Conservation (phyloP, 805 yeast species). For the Brettanomyces anomalus region DNA sequence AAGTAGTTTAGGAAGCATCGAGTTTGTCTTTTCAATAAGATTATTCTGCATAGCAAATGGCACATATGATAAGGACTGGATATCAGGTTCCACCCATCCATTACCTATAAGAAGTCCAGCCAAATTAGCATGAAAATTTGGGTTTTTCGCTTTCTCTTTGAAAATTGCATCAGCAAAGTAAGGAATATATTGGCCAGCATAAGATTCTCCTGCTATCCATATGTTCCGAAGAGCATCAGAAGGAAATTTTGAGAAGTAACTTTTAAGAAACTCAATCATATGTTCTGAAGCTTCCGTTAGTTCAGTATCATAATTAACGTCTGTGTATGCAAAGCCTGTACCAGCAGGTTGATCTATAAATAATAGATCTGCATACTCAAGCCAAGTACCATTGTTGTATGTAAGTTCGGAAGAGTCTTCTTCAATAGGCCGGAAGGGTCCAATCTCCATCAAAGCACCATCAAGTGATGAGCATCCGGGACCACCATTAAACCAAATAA, state of each 20-base stretch:
- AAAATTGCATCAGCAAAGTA: slow-evolving; percentile 63
- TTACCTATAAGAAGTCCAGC: slow-evolving; percentile 76
- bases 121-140: slow-evolving; percentile 31
- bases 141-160: slow-evolving; percentile 30
- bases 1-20: slow-evolving; percentile 32
- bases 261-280: slow-evolving; percentile 54
- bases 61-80: slow-evolving; percentile 71
- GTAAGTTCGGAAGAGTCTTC: slow-evolving; percentile 28
- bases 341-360: slow-evolving; percentile 95
- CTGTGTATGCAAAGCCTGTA: slow-evolving; percentile 73
- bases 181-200: slow-evolving; percentile 96
- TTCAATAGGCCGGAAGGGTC: slow-evolving; percentile 64
- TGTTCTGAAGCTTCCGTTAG: slow-evolving; percentile 50
- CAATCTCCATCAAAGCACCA: slow-evolving; percentile 88
- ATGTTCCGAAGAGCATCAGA: slow-evolving; percentile 56
- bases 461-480: slow-evolving; percentile 99
- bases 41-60: slow-evolving; percentile 60
- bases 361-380: slow-evolving; percentile 63
- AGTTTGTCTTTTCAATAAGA: slow-evolving; percentile 35
- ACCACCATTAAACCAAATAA: slow-evolving; percentile 95
- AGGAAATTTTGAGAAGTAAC: slow-evolving; percentile 66
- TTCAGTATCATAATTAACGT: slow-evolving; percentile 37
- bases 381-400: slow-evolving; percentile 75
- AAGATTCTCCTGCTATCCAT: slow-evolving; percentile 87
- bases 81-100: slow-evolving; percentile 89